phyloP scores from a whole-genome alignment of 768 basidiomycete species.

The Clathrus columnatus region DNA sequence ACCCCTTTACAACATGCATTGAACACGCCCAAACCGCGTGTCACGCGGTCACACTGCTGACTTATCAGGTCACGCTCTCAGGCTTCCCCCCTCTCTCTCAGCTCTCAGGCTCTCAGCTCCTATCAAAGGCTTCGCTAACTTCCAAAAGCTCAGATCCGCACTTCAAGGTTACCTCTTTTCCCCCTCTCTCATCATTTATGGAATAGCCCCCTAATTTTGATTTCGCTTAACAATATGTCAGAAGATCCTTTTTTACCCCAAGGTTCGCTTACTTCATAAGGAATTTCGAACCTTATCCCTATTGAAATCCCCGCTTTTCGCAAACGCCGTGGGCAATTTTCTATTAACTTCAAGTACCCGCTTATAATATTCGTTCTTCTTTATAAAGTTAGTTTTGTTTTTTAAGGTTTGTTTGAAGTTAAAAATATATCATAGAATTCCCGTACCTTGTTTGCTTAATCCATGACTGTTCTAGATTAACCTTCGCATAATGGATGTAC shows the following conservation, averaged over 20 bases:
- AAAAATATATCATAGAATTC: neutral
- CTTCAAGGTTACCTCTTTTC: too few species aligned
- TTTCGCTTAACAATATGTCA: too few species aligned
- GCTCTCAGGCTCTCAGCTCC: too few species aligned
- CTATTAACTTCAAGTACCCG: too few species aligned
- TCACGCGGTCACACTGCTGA: conserved; percentile 3
- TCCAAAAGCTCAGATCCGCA: neutral
- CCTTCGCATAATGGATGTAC: too few species aligned
- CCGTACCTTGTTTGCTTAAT: too few species aligned
- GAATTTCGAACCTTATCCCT: neutral
- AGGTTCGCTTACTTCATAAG: too few species aligned
- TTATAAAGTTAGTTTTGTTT: neutral
- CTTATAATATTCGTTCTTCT: too few species aligned
- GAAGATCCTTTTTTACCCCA: too few species aligned
- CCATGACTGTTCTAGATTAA: neutral
- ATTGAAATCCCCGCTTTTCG: neutral
- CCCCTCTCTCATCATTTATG: too few species aligned
- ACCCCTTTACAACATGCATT: conserved; percentile 5
- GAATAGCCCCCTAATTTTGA: neutral
- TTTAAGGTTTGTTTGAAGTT: neutral
- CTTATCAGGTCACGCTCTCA: neutral
- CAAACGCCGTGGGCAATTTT: too few species aligned
- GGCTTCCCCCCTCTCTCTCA: too few species aligned
- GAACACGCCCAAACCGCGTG: conserved; percentile 10
- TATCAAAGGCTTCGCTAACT: neutral